Percentiles rank a stretch among this genome's conserved stretches.
Evolutionary conservation across 441 rosid species (phyloP).

Genomic region (Jatropha multifida): DNA sequence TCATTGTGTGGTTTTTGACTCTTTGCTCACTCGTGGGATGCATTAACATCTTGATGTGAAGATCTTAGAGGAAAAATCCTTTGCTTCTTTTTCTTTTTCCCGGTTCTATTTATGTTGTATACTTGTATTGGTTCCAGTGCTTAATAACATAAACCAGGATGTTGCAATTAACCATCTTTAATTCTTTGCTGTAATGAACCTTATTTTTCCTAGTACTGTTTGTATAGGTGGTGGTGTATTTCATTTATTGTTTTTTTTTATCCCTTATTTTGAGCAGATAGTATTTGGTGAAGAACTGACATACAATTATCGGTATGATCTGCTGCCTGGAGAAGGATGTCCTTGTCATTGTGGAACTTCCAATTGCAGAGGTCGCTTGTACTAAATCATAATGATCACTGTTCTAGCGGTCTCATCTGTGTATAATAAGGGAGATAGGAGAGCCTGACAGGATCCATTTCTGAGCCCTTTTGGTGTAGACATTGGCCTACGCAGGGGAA

Average conservation of each 20-base stretch:
- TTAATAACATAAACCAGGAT: not conserved
- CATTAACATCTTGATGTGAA: not conserved
- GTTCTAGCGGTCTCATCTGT: conserved; percentile 5
- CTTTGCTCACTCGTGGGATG: not conserved
- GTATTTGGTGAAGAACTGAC: conserved; percentile 87
- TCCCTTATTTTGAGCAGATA: conserved; percentile 56
- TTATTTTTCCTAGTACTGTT: not conserved
- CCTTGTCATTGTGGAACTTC: conserved; percentile 69
- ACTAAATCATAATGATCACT: conserved; percentile 28
- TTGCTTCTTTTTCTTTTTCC: not conserved
- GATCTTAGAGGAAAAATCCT: not conserved
- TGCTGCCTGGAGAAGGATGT: conserved; percentile 52
- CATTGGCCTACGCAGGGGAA: not conserved
- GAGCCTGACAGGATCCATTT: conserved; percentile 7
- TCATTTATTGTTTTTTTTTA: conserved; percentile 17
- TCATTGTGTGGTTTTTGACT: conserved; percentile 1
- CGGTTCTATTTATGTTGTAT: no score
- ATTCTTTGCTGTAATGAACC: not conserved
- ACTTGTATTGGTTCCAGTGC: not conserved
- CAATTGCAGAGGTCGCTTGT: conserved; percentile 66
- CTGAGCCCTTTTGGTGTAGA: not conserved
- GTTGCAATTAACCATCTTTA: conserved; percentile 2
- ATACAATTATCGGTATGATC: conserved; percentile 52
- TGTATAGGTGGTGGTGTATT: conserved; percentile 15
- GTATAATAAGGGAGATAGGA: not conserved